These are phyloP conservation scores for Hemisphaericaspora xylofermentans DNA, from an alignment of 1,139 yeast species.

Conservation along the genomic window DNA sequence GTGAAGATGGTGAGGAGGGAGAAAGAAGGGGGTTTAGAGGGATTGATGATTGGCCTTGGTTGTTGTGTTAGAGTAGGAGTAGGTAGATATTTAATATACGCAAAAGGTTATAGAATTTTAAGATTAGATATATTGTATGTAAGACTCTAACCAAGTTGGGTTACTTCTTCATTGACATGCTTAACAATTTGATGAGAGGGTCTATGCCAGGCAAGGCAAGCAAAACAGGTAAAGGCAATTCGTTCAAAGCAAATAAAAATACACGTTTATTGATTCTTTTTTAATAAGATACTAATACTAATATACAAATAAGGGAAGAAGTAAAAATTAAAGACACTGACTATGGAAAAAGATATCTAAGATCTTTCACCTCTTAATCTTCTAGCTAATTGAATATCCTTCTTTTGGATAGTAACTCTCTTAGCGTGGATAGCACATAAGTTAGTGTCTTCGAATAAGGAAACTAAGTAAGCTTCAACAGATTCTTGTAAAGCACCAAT, in stretches of 20 bases:
- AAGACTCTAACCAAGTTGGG: too few relatives aligned
- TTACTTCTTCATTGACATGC: too few relatives aligned
- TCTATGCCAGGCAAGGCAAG: too few relatives aligned
- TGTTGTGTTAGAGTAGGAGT: neutral
- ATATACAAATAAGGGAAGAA: conserved; percentile 9
- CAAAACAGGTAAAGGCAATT: too few relatives aligned
- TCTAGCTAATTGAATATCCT: conserved; percentile 98
- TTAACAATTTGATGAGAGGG: too few relatives aligned
- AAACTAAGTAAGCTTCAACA: conserved; percentile 93
- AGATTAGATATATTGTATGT: too few relatives aligned
- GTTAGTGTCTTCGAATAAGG: conserved; percentile 94
- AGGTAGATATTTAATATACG: too few relatives aligned
- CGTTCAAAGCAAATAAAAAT: neutral
- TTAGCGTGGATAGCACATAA: conserved; percentile 99
- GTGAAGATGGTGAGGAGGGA: neutral
- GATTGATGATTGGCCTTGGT: conserved; percentile 15
- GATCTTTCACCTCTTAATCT: conserved; percentile 98
- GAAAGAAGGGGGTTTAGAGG: conserved; percentile 5
- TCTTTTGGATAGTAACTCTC: conserved; percentile 99
- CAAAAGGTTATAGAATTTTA: too few relatives aligned
- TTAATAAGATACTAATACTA: conserved; percentile 7
- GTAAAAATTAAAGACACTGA: conserved; percentile 1
- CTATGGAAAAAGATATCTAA: conserved; percentile 25
- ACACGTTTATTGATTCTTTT: conserved; percentile 1
- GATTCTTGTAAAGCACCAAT: conserved; percentile 99